phyloP scores from a whole-genome alignment of 768 basidiomycete species.

The Termitomyces sp. region DNA sequence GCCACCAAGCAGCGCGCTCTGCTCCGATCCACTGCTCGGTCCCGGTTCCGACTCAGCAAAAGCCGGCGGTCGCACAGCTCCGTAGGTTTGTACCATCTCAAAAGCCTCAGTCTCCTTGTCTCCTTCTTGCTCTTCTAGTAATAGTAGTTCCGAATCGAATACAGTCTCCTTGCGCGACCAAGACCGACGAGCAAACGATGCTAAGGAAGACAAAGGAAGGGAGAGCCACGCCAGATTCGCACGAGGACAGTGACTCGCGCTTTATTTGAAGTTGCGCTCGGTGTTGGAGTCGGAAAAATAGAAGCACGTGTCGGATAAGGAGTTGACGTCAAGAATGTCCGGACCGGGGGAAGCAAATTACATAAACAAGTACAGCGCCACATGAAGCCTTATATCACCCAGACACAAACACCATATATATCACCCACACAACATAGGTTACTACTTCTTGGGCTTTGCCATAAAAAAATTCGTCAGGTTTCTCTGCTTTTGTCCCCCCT shows the following conservation, averaged over 20 bases:
- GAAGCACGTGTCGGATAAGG: background rate
- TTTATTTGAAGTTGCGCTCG: background rate
- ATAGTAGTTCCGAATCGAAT: background rate
- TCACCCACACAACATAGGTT: too few relatives aligned
- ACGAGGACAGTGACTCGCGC: slow-evolving; percentile 4
- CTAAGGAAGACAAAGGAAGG: background rate
- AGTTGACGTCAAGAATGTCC: background rate
- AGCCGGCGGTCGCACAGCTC: slow-evolving; percentile 36
- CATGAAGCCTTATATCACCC: too few relatives aligned
- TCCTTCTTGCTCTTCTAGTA: slow-evolving; percentile 1
- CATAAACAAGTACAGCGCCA: background rate
- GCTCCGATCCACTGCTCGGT: slow-evolving; percentile 34
- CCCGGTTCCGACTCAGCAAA: slow-evolving; percentile 20
- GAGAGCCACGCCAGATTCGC: slow-evolving; percentile 18
- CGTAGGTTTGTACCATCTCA: slow-evolving; percentile 72
- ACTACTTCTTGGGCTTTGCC: slow-evolving; percentile 21
- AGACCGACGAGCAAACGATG: background rate
- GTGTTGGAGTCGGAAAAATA: background rate
- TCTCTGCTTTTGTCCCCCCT: slow-evolving; percentile 19
- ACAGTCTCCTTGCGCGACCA: background rate
- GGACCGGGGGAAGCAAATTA: background rate
- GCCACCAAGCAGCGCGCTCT: slow-evolving; percentile 55
- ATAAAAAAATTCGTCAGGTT: slow-evolving; percentile 30
- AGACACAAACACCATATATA: too few relatives aligned
- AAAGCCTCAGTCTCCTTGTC: slow-evolving; percentile 22